Evolutionary conservation across 2,329 filamentous ascomycete genomes (phyloP).

Genomic region (Dactylellina drechsleri): DNA sequence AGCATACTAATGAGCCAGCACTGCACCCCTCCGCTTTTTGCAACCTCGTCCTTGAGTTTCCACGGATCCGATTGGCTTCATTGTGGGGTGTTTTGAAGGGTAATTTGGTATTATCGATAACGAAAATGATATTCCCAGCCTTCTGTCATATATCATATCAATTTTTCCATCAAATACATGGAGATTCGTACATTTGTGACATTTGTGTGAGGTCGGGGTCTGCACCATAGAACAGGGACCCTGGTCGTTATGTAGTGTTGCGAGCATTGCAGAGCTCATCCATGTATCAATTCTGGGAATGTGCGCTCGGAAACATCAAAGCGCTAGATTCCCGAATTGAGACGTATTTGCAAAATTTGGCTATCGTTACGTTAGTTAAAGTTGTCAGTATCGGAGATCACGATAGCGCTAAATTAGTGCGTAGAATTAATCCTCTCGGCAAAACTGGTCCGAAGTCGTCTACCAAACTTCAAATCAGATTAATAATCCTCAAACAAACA

Average conservation of each 20-base stretch:
- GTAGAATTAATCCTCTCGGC: no score
- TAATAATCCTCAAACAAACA: no score
- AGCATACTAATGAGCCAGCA: neutral
- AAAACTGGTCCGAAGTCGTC: no score
- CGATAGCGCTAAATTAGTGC: no score
- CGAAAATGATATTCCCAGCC: neutral
- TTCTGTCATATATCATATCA: no score
- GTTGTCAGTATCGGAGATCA: no score
- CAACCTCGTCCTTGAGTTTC: slow-evolving; percentile 4
- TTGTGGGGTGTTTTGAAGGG: neutral
- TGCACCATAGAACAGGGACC: neutral
- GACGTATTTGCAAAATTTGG: no score
- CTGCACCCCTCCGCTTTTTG: slow-evolving; percentile 44
- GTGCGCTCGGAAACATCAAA: no score
- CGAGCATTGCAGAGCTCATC: slow-evolving; percentile 1
- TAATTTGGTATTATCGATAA: slow-evolving; percentile 34
- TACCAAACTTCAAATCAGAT: no score
- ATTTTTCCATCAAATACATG: neutral
- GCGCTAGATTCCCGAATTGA: no score
- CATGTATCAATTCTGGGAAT: no score
- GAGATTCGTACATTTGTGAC: neutral
- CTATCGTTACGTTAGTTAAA: no score
- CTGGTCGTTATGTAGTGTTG: slow-evolving; percentile 12
- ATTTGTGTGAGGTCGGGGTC: neutral
- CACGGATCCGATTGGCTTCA: neutral